These are phyloP conservation scores for Globisporangium megalacanthum DNA, from an alignment of 352 stramenopile genomes.

Conservation along the genomic window DNA sequence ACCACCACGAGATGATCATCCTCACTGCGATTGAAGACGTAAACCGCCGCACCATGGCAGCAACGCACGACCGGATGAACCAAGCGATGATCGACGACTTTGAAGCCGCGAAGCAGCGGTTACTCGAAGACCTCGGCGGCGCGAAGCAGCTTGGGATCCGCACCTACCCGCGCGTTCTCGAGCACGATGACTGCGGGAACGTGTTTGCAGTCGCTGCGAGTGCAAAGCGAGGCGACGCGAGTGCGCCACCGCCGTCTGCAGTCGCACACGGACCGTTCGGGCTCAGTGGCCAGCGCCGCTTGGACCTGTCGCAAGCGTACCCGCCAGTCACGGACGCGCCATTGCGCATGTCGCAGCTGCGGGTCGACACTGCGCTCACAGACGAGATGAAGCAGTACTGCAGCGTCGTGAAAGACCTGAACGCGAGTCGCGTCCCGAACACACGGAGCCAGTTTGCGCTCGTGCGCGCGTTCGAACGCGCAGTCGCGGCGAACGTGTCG, in stretches of 20 bases:
- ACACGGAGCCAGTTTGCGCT: conserved; percentile 72
- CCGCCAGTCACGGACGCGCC: conserved; percentile 19
- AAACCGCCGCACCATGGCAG: conserved; percentile 69
- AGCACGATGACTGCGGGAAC: conserved; percentile 33
- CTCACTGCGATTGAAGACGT: conserved; percentile 88
- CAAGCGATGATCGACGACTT: conserved; percentile 86
- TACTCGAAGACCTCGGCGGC: conserved; percentile 66
- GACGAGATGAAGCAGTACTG: conserved; percentile 85
- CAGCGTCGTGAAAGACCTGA: conserved; percentile 64
- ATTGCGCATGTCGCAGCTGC: conserved; percentile 60
- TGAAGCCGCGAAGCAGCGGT: conserved; percentile 63
- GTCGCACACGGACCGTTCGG: conserved; percentile 27
- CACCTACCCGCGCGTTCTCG: conserved; percentile 64
- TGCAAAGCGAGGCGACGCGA: conserved; percentile 22
- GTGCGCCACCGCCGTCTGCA: conserved; percentile 9
- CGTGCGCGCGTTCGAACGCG: conserved; percentile 43
- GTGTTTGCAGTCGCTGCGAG: conserved; percentile 39
- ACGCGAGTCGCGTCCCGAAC: conserved; percentile 57
- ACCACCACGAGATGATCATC: conserved; percentile 91
- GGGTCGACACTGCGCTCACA: conserved; percentile 62
- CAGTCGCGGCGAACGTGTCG: conserved; percentile 51
- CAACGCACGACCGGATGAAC: conserved; percentile 82
- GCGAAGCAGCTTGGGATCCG: conserved; percentile 60
- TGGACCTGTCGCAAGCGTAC: conserved; percentile 32
- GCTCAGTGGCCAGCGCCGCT: conserved; percentile 46